Base-by-base conservation (phyloP, 1,139 yeast genomes). In the Magnusiomyces tetraspermus region DNA sequence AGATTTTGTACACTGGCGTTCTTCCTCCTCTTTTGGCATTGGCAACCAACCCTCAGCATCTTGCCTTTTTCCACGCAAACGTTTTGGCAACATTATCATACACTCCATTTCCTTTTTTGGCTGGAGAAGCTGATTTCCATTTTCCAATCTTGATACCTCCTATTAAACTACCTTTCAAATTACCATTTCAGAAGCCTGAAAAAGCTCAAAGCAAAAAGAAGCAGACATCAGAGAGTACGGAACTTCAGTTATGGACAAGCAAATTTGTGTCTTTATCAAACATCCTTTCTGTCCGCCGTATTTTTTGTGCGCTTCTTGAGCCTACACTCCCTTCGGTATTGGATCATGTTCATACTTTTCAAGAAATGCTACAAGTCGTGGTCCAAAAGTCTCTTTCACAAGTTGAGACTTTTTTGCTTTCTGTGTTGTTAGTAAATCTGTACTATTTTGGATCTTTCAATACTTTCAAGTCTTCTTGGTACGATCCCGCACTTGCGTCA, bases 31-130 rank as follows among this genome's bases (percentile, higher is more conserved):
- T 47, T 11, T 11, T 47, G 5, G 41, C 49, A 10, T 37, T 47
- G 15, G 49, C 49, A 10, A 47, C 49, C 13, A 47, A 47, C 30
- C 49, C 49, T 3, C 49, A 47, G 17, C 43, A 47, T 21, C 44
- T 47, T 23, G 49, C 49, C 33, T 47, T 47, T 24, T 38, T 47
- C 28, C 49, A 47, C 24, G 31, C 44, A 21, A 47, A 47, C 17
- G 23, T 47, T 10, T 38, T 47, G 19, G 42, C 49, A 13, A 38
- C 42, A 22, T 17, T 47, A 2, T 44, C 49, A 2, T 47, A 47
- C 17, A 33, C 28, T 13, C 49, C 49, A 17, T 47, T 47, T 19
- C 31, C 49, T 2, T 22, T 13, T 8, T 28, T 24, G 26, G 3
- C 28, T 3, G 24, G 33, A 10, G n/a, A 24, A 15, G 13, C 31